Evolutionary conservation across 805 yeast genomes (phyloP).

Genomic region (Metschnikowia henanensis): DNA sequence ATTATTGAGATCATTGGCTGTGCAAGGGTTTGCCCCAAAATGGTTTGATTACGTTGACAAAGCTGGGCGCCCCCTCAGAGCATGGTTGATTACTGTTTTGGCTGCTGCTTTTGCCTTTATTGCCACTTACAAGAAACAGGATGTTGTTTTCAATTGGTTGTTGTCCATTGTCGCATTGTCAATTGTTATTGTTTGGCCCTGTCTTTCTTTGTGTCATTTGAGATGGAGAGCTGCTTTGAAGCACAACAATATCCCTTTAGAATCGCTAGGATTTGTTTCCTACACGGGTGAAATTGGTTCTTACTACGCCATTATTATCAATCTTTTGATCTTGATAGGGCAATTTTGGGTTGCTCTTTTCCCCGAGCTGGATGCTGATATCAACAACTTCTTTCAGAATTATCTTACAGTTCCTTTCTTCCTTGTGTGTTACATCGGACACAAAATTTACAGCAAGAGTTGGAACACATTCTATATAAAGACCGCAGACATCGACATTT

Average conservation of each 20-base stretch:
- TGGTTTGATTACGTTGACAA: slow-evolving; percentile 29
- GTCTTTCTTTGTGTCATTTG: slow-evolving; percentile 26
- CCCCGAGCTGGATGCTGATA: slow-evolving; percentile 29
- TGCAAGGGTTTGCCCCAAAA: slow-evolving; percentile 28
- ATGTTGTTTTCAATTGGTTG: slow-evolving; percentile 30
- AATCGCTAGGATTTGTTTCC: slow-evolving; percentile 27
- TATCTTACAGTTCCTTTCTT: slow-evolving; percentile 25
- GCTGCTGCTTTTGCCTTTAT: slow-evolving; percentile 25
- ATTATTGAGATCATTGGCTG: slow-evolving; percentile 25
- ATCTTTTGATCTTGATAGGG: slow-evolving; percentile 36
- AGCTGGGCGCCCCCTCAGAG: slow-evolving; percentile 26
- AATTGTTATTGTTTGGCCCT: slow-evolving; percentile 25
- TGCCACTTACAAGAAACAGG: slow-evolving; percentile 31
- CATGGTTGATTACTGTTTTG: slow-evolving; percentile 22
- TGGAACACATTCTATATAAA: slow-evolving; percentile 21
- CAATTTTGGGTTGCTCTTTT: slow-evolving; percentile 46
- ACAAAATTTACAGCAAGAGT: slow-evolving; percentile 21
- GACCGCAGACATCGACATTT: slow-evolving; percentile 23
- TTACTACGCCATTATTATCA: slow-evolving; percentile 30
- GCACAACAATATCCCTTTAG: slow-evolving; percentile 22
- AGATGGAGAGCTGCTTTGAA: slow-evolving; percentile 29
- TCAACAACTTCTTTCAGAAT: slow-evolving; percentile 28
- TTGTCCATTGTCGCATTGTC: slow-evolving; percentile 28
- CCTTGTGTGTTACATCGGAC: slow-evolving; percentile 23
- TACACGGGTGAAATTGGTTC: slow-evolving; percentile 44